Base-by-base conservation (phyloP, 2,329 filamentous ascomycete species). In the Mariannaea sp. region DNA sequence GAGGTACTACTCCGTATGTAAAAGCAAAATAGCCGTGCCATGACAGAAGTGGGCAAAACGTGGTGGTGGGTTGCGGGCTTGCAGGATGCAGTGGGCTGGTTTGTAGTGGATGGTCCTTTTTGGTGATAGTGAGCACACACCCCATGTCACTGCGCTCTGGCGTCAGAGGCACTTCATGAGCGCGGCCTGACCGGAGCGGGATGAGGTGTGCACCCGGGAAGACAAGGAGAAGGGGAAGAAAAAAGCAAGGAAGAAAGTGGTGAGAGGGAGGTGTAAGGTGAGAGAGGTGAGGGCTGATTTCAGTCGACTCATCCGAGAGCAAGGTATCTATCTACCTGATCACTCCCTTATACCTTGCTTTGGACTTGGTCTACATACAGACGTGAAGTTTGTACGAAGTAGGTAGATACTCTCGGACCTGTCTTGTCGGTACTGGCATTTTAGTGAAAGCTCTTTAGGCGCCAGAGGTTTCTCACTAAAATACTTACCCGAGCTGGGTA, bases 1-100 rank as follows among this genome's bases (percentile, higher is more conserved):
- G n/a, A n/a, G n/a, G n/a, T n/a, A n/a, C n/a, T n/a, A n/a, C n/a
- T n/a, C n/a, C n/a, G 8, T 8, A 24, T 24, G 22, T n/a, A 24
- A 24, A 8, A 24, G 22, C 22, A 39, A 38, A 26, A 30, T 38
- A 20, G 38, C 14, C 29, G 32, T 49, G 40, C 40, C 32, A 39
- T 24, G 30, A 13, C 8, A 14, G 32, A 22, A 7, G 43, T 48
- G 43, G 38, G 35, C 30, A 48, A 53, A 52, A 53, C 50, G 44
- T 53, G 50, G 43, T 53, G 44, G 39, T 24, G 22, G 22, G 22
- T 24, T 48, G 50, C 36, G 24, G 30, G 13, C 22, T 38, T 41
- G 49, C 36, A 24, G 50, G 44, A 33, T 40, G 10, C 45, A 41
- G 45, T 48, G 50, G 50, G 50, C 50, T 53, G n/a, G 50, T 48